Percentiles rank a stretch among this genome's conserved stretches.
These are phyloP conservation scores for Cicer pinnatifidum DNA, from an alignment of 306 rosid genomes.

Conservation along the genomic window DNA sequence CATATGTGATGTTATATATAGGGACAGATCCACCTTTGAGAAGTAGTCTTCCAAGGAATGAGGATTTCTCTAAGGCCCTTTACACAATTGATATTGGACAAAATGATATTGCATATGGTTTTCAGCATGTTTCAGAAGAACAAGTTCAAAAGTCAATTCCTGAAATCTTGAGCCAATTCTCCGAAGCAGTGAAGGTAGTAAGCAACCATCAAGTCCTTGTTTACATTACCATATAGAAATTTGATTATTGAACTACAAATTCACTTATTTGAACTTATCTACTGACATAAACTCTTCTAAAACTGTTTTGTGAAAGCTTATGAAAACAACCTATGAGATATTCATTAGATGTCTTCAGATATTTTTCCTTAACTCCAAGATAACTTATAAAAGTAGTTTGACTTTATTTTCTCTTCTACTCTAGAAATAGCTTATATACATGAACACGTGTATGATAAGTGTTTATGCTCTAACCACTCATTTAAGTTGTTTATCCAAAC, in stretches of 20 bases:
- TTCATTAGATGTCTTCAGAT: too few species aligned
- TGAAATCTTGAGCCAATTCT: slow-evolving; percentile 57
- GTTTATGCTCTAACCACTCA: too few species aligned
- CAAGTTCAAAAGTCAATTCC: slow-evolving; percentile 75
- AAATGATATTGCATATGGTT: slow-evolving; percentile 69
- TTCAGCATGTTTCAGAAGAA: slow-evolving; percentile 59
- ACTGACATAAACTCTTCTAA: too few species aligned
- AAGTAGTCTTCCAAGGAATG: slow-evolving; percentile 67
- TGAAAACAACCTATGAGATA: too few species aligned
- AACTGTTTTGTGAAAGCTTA: too few species aligned
- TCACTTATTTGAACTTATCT: too few species aligned
- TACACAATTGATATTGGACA: slow-evolving; percentile 90
- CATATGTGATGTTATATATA: slow-evolving; percentile 32
- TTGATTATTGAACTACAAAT: slow-evolving; percentile 3
- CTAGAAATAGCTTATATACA: too few species aligned
- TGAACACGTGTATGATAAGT: too few species aligned
- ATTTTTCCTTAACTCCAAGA: too few species aligned
- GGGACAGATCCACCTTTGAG: slow-evolving; percentile 51
- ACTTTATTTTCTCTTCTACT: too few species aligned
- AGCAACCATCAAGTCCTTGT: not conserved
- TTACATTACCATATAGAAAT: not conserved
- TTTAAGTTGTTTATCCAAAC: too few species aligned
- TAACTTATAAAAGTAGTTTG: too few species aligned
- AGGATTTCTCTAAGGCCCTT: slow-evolving; percentile 72
- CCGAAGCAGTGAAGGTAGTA: slow-evolving; percentile 64